A percentile compares a stretch with the other conserved stretches of the same genome.
Conservation (phyloP, 2,329 filamentous ascomycete species). For the Verticillium tricorpus region DNA sequence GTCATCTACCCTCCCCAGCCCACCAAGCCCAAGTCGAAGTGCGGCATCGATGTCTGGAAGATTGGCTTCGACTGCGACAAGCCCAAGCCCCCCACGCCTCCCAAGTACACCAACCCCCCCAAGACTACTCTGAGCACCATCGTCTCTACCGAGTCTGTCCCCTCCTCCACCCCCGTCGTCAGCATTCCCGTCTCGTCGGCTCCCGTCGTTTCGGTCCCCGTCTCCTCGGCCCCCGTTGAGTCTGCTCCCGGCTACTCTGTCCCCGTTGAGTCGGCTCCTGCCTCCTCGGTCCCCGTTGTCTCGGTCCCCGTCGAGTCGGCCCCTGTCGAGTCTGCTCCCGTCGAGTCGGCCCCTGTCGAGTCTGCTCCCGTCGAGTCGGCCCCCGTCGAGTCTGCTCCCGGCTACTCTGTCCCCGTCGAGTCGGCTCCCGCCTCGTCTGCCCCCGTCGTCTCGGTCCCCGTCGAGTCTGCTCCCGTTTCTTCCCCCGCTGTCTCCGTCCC, state of each 20-base stretch:
- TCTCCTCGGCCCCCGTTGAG: too few relatives aligned
- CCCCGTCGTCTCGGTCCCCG: constrained; percentile 7
- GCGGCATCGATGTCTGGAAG: constrained; percentile 68
- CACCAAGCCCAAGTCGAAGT: constrained; percentile 51
- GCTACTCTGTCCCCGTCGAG: constrained; percentile 11
- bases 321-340: constrained; percentile 9
- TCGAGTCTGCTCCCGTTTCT: constrained; percentile 6
- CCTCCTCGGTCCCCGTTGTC: constrained; percentile 6
- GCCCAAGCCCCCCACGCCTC: constrained; percentile 5
- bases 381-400: neutral
- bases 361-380: neutral
- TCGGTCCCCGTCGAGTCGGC: neutral
- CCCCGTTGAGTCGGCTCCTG: constrained; percentile 5
- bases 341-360: constrained; percentile 11
- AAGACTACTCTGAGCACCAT: constrained; percentile 11
- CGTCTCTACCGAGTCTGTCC: neutral
- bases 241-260: constrained; percentile 1
- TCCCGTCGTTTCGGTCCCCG: neutral
- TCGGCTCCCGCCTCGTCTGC: constrained; percentile 8
- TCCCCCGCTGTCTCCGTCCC: constrained; percentile 5
- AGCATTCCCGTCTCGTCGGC: constrained; percentile 7
- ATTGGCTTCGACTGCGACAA: constrained; percentile 67
- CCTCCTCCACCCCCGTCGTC: constrained; percentile 2
- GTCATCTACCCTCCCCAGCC: constrained; percentile 62
- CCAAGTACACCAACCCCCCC: constrained; percentile 4